Conservation (phyloP, 1,284 basidiomycete genomes). For the Gymnopus androsaceus region DNA sequence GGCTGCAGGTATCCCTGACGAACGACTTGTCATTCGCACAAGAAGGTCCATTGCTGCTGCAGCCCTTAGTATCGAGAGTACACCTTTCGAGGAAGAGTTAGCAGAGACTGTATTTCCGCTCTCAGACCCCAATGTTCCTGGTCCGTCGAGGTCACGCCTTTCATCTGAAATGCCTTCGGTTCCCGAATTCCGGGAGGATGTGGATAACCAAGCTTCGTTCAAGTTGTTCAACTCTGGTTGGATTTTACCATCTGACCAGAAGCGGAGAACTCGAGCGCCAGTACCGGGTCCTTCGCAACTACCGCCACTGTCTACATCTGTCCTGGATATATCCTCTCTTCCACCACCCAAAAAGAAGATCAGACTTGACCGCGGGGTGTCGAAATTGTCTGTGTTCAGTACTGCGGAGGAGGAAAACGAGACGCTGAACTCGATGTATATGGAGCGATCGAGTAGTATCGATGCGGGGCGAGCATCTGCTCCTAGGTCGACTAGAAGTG, state of each 20-base stretch:
- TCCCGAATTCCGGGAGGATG: conserved; percentile 57
- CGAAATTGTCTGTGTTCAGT: conserved; percentile 52
- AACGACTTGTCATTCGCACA: neutral
- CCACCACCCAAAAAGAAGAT: conserved; percentile 58
- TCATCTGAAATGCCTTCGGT: conserved; percentile 28
- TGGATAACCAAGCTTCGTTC: conserved; percentile 78
- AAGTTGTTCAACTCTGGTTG: conserved; percentile 85
- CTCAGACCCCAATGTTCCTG: neutral
- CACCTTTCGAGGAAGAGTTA: neutral
- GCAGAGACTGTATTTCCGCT: neutral
- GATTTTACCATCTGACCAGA: conserved; percentile 79
- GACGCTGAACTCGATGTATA: conserved; percentile 29
- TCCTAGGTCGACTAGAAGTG: conserved; percentile 17
- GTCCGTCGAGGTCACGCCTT: neutral
- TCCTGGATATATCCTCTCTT: conserved; percentile 21
- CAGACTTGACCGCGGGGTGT: conserved; percentile 40
- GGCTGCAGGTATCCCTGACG: conserved; percentile 21
- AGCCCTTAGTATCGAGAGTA: neutral
- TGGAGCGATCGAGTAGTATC: conserved; percentile 11
- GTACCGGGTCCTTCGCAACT: conserved; percentile 38
- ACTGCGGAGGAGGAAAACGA: conserved; percentile 53
- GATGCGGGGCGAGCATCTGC: neutral
- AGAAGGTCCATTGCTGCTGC: neutral
- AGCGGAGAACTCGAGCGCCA: conserved; percentile 53
- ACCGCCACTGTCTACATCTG: conserved; percentile 28